A percentile compares a stretch with the other conserved stretches of the same genome.
Conservation (phyloP, 2,329 filamentous ascomycete species). For the Fusarium nelsonii region DNA sequence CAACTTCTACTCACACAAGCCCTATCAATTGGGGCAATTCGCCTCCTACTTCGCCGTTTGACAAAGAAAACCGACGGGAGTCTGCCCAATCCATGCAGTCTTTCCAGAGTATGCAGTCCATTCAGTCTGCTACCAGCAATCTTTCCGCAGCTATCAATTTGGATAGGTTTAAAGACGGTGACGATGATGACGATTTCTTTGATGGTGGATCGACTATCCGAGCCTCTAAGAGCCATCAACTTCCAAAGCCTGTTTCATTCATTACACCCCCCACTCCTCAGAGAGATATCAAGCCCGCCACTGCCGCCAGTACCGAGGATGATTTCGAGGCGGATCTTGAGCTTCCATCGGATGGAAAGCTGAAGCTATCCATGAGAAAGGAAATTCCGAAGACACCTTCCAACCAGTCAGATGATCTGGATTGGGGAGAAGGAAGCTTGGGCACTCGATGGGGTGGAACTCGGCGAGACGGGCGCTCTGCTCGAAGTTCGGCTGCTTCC, state of each 20-base stretch:
- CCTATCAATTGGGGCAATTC: slow-evolving; percentile 59
- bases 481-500: slow-evolving; percentile 87
- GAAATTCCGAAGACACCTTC: slow-evolving; percentile 74
- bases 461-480: slow-evolving; percentile 80
- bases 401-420: slow-evolving; percentile 78
- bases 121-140: slow-evolving; percentile 51
- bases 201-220: slow-evolving; percentile 76
- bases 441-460: slow-evolving; percentile 92
- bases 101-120: slow-evolving; percentile 30
- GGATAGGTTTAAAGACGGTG: slow-evolving; percentile 73
- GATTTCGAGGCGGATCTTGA: slow-evolving; percentile 81
- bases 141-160: slow-evolving; percentile 66
- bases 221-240: slow-evolving; percentile 69
- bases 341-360: slow-evolving; percentile 73
- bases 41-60: slow-evolving; percentile 34
- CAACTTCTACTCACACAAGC: slow-evolving; percentile 61
- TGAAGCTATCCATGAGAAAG: slow-evolving; percentile 72
- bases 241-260: slow-evolving; percentile 63
- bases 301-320: slow-evolving; percentile 62
- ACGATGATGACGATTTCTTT: slow-evolving; percentile 73
- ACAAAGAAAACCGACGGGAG: slow-evolving; percentile 49
- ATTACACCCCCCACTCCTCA: slow-evolving; percentile 68
- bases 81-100: slow-evolving; percentile 40
- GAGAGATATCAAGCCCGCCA: slow-evolving; percentile 55
- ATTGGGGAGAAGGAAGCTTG: slow-evolving; percentile 94